Conservation (phyloP, 2,329 filamentous ascomycete species). For the Aspergillus sp. region DNA sequence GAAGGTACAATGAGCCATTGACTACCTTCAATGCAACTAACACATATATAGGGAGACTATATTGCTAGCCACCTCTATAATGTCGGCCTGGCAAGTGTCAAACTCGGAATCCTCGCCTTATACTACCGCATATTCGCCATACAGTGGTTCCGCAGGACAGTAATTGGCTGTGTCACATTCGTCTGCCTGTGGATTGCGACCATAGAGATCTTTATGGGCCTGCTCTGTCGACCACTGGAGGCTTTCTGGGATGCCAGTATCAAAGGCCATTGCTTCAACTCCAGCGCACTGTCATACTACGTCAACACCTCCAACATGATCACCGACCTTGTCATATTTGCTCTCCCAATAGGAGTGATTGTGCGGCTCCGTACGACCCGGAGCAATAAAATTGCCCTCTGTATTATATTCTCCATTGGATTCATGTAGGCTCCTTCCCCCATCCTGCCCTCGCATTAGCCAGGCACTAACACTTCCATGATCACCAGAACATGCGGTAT, state of each 20-base stretch:
- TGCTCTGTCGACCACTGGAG: slow-evolving; percentile 7
- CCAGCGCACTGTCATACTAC: slow-evolving; percentile 7
- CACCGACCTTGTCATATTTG: slow-evolving; percentile 8
- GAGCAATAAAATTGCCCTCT: slow-evolving; percentile 4
- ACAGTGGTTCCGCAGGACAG: slow-evolving; percentile 7
- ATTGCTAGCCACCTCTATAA: slow-evolving; percentile 12
- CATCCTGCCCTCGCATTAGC: no score
- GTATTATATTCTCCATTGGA: slow-evolving; percentile 6
- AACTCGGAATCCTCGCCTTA: slow-evolving; percentile 9
- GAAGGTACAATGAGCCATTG: slow-evolving; percentile 1
- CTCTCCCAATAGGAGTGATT: slow-evolving; percentile 6
- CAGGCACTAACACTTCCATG: background rate
- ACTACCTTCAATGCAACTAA: background rate
- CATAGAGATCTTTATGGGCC: slow-evolving; percentile 9
- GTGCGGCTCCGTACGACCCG: slow-evolving; percentile 2
- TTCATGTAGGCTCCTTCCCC: background rate
- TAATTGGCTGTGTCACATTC: slow-evolving; percentile 4
- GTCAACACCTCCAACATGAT: slow-evolving; percentile 10
- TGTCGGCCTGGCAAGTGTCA: slow-evolving; percentile 4
- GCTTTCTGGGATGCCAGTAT: slow-evolving; percentile 7
- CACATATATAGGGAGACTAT: background rate
- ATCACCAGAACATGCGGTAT: slow-evolving; percentile 8
- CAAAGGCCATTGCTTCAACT: slow-evolving; percentile 10
- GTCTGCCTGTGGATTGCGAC: slow-evolving; percentile 7
- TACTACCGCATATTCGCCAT: slow-evolving; percentile 10